Conservation (phyloP, 2,329 filamentous ascomycete genomes). For the Alternaria sp. region DNA sequence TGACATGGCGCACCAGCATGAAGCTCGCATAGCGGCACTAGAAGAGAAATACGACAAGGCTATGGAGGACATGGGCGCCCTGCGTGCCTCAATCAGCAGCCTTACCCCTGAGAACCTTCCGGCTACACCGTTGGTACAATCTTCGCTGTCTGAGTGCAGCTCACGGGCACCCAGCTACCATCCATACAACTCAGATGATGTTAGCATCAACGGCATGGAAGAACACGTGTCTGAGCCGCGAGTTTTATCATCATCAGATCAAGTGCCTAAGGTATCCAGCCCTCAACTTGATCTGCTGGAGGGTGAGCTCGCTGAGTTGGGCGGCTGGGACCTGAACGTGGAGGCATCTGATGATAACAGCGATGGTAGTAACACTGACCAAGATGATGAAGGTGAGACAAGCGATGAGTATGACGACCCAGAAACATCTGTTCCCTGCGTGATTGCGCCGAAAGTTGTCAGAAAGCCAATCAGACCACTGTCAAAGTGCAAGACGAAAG, state of each 20-base stretch:
- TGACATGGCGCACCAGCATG: background rate
- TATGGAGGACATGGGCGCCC: constrained; percentile 5
- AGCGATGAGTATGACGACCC: background rate
- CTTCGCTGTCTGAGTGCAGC: constrained; percentile 1
- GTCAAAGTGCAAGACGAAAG: constrained; percentile 6
- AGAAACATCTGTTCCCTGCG: background rate
- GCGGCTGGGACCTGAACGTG: constrained; percentile 4
- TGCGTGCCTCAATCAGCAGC: background rate
- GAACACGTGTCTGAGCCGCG: background rate
- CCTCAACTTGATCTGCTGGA: constrained; percentile 1
- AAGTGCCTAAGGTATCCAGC: constrained; percentile 6
- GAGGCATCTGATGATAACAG: background rate
- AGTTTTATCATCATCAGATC: background rate
- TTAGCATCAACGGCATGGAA: background rate
- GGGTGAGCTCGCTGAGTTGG: constrained; percentile 4
- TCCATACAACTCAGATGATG: constrained; percentile 1
- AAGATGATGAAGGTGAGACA: constrained; percentile 6
- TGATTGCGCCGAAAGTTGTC: background rate
- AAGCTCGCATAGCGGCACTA: constrained; percentile 3
- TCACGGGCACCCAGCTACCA: constrained; percentile 3
- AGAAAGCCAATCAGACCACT: background rate
- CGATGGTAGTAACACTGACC: constrained; percentile 1
- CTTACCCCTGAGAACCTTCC: background rate
- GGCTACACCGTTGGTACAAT: background rate
- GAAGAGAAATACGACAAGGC: background rate